Evolutionary conservation across 2,329 filamentous ascomycete genomes (phyloP), one percentile per base, ranked within the genome.

Genomic region (Pseudogymnoascus sp.): DNA sequence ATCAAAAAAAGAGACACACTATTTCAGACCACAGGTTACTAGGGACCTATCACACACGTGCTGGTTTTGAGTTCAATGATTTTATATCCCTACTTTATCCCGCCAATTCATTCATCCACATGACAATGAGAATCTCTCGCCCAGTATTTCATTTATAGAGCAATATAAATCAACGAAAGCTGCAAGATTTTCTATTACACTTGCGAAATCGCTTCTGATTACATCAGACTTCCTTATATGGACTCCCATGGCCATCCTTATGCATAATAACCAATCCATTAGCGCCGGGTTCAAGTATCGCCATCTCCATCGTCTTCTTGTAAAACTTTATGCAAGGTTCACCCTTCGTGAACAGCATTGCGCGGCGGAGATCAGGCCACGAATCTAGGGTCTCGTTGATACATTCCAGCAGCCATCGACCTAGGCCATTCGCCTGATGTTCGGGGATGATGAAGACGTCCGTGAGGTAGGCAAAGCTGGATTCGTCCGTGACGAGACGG

Each of bases 401-500:
- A 67, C 82, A 85, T 5, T 76, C 72, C 72, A 89, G 80, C 70
- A 90, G 74, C 85, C 86, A 90, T 59, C 77, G 80, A 3, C 84
- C 88, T 1, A 90, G 77, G 0, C 88, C 87, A 3, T 77, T 75
- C 2, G 82, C 80, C 70, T 87, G 85, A 68, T 84, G 82, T 38
- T 80, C 77, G 0, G 82, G 78, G 2, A 83, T 72, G 21, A 90
- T 77, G 71, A 86, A 90, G 34, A 89, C 84, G 69, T 90, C 88
- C 18, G 87, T 87, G 37, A 88, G 74, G 68, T 89, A 91, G 46
- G 82, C 84, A 67, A 90, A 85, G 0, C 87, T 89, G 49, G 84
- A 79, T 69, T 82, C 82, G 73, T 91, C 89, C 4, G 88, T 91
- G 60, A 90, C 76, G 21, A 88, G 74, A 21, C 88, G 80, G 1